phyloP scores from a whole-genome alignment of 306 rosid genomes.

The Cicer yamashitae region DNA sequence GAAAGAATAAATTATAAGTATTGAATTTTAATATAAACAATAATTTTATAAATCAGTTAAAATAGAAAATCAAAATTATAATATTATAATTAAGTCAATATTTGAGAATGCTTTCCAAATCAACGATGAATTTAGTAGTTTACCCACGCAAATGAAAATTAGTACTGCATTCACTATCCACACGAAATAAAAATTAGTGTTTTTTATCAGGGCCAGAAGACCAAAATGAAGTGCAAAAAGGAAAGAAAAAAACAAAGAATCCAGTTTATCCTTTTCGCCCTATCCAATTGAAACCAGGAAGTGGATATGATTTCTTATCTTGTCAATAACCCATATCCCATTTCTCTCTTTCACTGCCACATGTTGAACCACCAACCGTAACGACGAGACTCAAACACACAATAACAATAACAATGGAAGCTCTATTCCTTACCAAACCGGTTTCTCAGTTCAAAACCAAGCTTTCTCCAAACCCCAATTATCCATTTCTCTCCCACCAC shows the following conservation, averaged over 20 bases:
- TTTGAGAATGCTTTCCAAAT: too few relatives aligned
- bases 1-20: too few relatives aligned
- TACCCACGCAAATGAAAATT: too few relatives aligned
- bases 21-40: too few relatives aligned
- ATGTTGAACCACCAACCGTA: neutral
- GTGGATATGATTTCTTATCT: conserved; percentile 84
- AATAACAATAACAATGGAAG: conserved; percentile 57
- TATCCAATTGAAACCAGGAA: conserved; percentile 42
- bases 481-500: conserved; percentile 14
- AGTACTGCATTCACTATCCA: neutral
- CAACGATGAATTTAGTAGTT: too few relatives aligned
- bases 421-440: conserved; percentile 64
- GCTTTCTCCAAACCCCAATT: conserved; percentile 47
- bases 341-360: conserved; percentile 34
- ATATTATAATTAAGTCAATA: too few relatives aligned
- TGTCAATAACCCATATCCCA: neutral
- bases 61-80: too few relatives aligned
- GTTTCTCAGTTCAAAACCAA: conserved; percentile 60
- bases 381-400: neutral
- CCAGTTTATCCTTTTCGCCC: neutral
- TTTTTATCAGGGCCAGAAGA: too few relatives aligned
- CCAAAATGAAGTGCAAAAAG: neutral
- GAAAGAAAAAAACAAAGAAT: neutral
- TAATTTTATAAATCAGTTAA: too few relatives aligned
- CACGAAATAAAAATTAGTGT: too few relatives aligned